Percentiles rank a stretch among this genome's conserved stretches.
Evolutionary conservation across 495 filamentous ascomycete species (phyloP).

Genomic region (Podospora pseudopauciseta): DNA sequence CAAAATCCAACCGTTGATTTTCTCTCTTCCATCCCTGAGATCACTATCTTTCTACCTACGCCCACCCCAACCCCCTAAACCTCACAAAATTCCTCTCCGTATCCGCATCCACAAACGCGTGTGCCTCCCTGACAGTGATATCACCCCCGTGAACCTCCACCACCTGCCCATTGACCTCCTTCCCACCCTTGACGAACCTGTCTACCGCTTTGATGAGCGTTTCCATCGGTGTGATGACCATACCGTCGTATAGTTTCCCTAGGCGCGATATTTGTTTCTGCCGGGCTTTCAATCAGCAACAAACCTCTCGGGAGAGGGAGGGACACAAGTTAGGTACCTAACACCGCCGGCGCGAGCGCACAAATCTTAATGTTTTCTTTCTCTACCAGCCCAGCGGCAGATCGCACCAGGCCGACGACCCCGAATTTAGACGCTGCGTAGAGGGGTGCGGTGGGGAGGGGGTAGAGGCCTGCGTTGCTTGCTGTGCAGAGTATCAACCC

Average conservation of each 20-base stretch:
- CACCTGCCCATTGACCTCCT: slow-evolving; percentile 41
- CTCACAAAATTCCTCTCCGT: slow-evolving; percentile 48
- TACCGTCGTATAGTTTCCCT: slow-evolving; percentile 44
- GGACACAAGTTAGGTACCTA: slow-evolving; percentile 25
- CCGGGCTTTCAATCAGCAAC: background rate
- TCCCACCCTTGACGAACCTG: slow-evolving; percentile 40
- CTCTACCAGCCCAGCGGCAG: slow-evolving; percentile 39
- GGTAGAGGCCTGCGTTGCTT: slow-evolving; percentile 55
- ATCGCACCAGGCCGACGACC: slow-evolving; percentile 51
- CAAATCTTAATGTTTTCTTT: slow-evolving; percentile 50
- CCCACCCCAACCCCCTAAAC: slow-evolving; percentile 46
- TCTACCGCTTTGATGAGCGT: slow-evolving; percentile 46
- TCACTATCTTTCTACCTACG: slow-evolving; percentile 7
- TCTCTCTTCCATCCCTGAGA: no score
- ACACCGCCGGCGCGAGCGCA: slow-evolving; percentile 50
- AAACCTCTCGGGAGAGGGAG: background rate
- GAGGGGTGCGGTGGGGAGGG: slow-evolving; percentile 53
- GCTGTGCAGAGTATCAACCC: slow-evolving; percentile 55
- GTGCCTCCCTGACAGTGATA: slow-evolving; percentile 48
- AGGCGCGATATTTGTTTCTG: slow-evolving; percentile 50
- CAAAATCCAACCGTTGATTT: no score
- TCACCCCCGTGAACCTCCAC: slow-evolving; percentile 54
- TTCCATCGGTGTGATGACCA: slow-evolving; percentile 53
- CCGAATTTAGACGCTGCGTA: slow-evolving; percentile 53
- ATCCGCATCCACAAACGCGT: slow-evolving; percentile 51